phyloP scores from a whole-genome alignment of 805 yeast genomes.

The Barnettozyma wickerhamii region DNA sequence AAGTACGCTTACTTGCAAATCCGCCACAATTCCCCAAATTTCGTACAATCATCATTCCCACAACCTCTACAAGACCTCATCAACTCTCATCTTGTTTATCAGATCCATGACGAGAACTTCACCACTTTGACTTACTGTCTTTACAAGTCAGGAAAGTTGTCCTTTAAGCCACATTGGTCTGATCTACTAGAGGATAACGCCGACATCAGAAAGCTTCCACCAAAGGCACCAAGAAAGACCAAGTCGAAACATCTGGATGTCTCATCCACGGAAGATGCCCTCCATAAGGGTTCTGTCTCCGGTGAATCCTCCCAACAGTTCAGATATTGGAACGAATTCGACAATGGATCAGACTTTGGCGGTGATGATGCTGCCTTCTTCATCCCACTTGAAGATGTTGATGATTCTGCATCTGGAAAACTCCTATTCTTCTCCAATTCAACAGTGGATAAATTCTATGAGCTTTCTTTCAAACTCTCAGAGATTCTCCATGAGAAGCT shows the following conservation, averaged over 20 bases:
- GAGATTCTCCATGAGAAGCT: conserved; percentile 12
- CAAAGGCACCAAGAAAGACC: conserved; percentile 12
- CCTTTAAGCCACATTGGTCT: conserved; percentile 37
- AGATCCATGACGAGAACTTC: conserved; percentile 36
- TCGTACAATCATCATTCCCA: conserved; percentile 17
- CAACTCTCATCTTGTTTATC: conserved; percentile 44
- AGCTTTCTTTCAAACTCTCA: conserved; percentile 14
- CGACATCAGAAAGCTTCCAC: conserved; percentile 48
- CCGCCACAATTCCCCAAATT: conserved; percentile 36
- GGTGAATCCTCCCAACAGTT: conserved; percentile 20
- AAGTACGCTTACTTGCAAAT: conserved; percentile 49
- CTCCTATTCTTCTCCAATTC: conserved; percentile 15
- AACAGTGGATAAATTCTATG: conserved; percentile 28
- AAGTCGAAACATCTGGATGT: not conserved
- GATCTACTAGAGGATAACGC: conserved; percentile 22
- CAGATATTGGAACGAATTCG: conserved; percentile 68
- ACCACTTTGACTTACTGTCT: conserved; percentile 28
- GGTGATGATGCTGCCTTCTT: conserved; percentile 34
- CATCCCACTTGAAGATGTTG: conserved; percentile 29
- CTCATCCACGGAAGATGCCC: not conserved
- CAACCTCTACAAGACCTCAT: conserved; percentile 33
- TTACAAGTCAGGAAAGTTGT: conserved; percentile 26
- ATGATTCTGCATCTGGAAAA: conserved; percentile 14
- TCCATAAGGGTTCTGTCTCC: conserved; percentile 8
- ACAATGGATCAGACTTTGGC: conserved; percentile 53